These are phyloP conservation scores for Coniochaeta hoffmannii DNA, from an alignment of 2,329 filamentous ascomycete species.

Conservation along the genomic window DNA sequence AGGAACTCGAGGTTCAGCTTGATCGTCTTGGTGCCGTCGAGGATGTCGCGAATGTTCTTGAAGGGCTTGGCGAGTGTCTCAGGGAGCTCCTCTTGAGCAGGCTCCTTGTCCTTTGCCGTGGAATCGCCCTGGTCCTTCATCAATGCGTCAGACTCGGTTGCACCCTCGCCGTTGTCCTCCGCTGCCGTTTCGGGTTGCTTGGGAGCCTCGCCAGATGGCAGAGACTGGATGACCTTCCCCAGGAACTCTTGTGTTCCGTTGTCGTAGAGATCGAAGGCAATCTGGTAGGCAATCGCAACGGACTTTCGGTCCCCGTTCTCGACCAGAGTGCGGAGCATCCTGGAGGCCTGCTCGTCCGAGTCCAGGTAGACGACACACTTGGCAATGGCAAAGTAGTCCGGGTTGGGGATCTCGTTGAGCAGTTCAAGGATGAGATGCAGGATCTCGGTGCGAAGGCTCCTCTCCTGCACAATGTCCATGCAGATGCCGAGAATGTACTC, in stretches of 20 bases:
- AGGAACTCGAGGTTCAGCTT: constrained; percentile 94
- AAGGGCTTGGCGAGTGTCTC: constrained; percentile 50
- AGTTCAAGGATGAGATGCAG: constrained; percentile 87
- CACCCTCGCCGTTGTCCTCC: constrained; percentile 34
- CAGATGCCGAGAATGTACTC: constrained; percentile 94
- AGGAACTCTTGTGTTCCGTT: constrained; percentile 98
- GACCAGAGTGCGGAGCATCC: constrained; percentile 76
- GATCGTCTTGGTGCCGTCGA: constrained; percentile 89
- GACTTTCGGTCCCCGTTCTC: constrained; percentile 71
- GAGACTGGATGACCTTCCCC: constrained; percentile 74
- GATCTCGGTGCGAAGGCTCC: constrained; percentile 75
- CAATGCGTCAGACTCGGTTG: constrained; percentile 40
- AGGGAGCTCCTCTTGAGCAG: constrained; percentile 46
- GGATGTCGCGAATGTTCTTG: constrained; percentile 57
- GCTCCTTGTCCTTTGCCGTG: constrained; percentile 29
- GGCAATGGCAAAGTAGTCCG: constrained; percentile 96
- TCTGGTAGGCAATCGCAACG: constrained; percentile 86
- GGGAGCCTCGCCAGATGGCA: constrained; percentile 50
- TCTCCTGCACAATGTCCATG: constrained; percentile 96
- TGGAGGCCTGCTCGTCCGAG: constrained; percentile 82
- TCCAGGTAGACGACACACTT: constrained; percentile 96
- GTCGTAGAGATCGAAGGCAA: constrained; percentile 96
- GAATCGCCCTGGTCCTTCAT: constrained; percentile 30
- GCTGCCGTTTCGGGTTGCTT: constrained; percentile 36
- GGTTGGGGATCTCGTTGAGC: constrained; percentile 84